Evolutionary conservation across 148 eudicot species (phyloP).

Genomic region (Limonium bicolor): DNA sequence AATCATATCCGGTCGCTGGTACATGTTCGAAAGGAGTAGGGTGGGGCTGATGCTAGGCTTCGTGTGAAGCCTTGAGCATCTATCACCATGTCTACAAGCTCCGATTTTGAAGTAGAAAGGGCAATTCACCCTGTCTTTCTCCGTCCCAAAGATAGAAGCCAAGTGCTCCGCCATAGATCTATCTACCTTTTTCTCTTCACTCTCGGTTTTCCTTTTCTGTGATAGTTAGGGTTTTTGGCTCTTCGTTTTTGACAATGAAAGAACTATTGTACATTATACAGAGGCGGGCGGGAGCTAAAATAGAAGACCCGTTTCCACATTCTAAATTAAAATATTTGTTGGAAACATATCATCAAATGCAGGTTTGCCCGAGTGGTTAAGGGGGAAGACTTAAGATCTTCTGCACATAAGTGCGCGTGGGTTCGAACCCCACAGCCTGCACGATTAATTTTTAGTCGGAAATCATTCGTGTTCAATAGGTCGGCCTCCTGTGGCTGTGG

Average conservation of each 20-base stretch:
- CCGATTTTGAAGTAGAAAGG: constrained; percentile 21
- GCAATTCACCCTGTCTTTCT: constrained; percentile 18
- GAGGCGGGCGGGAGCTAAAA: too few relatives aligned
- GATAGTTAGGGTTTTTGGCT: too few relatives aligned
- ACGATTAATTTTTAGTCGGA: too few relatives aligned
- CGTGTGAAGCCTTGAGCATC: constrained; percentile 17
- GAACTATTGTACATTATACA: too few relatives aligned
- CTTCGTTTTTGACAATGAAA: too few relatives aligned
- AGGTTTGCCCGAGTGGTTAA: constrained; percentile 21
- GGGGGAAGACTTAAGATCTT: constrained; percentile 29
- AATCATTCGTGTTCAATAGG: too few relatives aligned
- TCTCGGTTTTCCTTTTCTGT: neutral
- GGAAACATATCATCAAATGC: too few relatives aligned
- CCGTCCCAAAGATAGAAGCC: constrained; percentile 17
- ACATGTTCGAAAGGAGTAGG: constrained; percentile 3
- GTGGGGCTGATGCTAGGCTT: constrained; percentile 5
- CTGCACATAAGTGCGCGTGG: constrained; percentile 60
- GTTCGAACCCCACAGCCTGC: constrained; percentile 84
- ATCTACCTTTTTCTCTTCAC: neutral
- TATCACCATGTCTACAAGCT: constrained; percentile 14
- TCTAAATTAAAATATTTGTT: too few relatives aligned
- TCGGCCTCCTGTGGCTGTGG: too few relatives aligned
- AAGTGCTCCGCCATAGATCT: constrained; percentile 12
- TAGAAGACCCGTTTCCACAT: too few relatives aligned
- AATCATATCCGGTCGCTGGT: constrained; percentile 3